Conservation (phyloP, 768 basidiomycete genomes). For the Pholiota microspora region DNA sequence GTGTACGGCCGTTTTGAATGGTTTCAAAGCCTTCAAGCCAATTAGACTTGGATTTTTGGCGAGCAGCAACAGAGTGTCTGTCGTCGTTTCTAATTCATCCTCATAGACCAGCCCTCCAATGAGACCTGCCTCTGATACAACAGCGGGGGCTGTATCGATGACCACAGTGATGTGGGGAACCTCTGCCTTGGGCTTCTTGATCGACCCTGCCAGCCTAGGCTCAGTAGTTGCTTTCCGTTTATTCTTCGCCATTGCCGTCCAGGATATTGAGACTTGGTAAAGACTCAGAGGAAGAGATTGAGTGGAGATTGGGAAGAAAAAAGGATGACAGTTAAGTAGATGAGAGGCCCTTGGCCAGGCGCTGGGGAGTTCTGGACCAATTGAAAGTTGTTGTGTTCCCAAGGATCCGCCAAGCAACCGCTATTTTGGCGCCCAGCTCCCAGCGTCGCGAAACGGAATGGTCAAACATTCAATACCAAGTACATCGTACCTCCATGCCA, state of each 20-base stretch:
- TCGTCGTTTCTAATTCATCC: slow-evolving; percentile 38
- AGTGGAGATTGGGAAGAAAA: too few relatives aligned
- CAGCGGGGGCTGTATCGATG: neutral
- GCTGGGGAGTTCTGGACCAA: too few relatives aligned
- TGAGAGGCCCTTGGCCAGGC: too few relatives aligned
- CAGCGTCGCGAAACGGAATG: too few relatives aligned
- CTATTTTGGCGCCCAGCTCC: neutral
- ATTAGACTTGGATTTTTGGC: slow-evolving; percentile 31
- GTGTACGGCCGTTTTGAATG: slow-evolving; percentile 36
- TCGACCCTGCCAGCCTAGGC: slow-evolving; percentile 9
- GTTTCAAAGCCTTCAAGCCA: slow-evolving; percentile 30
- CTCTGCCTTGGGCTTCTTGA: slow-evolving; percentile 17
- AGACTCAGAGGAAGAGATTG: neutral
- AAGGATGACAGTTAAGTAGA: too few relatives aligned
- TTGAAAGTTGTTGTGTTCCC: neutral
- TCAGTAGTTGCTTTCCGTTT: slow-evolving; percentile 17
- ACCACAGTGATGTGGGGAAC: neutral
- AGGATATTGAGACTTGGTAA: neutral
- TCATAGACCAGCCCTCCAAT: slow-evolving; percentile 31
- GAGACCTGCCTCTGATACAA: slow-evolving; percentile 8
- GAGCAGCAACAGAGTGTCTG: slow-evolving; percentile 30
- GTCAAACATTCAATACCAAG: neutral
- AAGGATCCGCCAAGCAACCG: neutral
- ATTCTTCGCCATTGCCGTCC: slow-evolving; percentile 25
- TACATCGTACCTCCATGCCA: neutral